Evolutionary conservation across 2,329 filamentous ascomycete genomes (phyloP).

Genomic region (Huntiella bhutanensis): DNA sequence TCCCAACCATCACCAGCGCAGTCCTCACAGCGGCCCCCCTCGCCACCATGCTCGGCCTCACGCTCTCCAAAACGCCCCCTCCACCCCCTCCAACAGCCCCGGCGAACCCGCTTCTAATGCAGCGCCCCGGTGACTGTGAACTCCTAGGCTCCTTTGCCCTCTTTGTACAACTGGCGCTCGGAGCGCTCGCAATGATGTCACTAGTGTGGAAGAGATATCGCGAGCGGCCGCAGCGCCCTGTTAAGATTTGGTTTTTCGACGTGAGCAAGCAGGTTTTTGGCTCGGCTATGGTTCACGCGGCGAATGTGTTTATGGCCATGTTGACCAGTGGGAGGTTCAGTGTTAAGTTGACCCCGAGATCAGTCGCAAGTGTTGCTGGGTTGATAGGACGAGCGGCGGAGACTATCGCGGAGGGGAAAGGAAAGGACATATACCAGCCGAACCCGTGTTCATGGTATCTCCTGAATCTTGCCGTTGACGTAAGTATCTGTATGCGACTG

Average conservation of each 20-base stretch:
- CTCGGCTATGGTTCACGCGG: slow-evolving; percentile 73
- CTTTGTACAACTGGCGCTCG: slow-evolving; percentile 72
- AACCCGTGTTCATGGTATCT: slow-evolving; percentile 97
- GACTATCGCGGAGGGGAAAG: slow-evolving; percentile 5
- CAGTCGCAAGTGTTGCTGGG: slow-evolving; percentile 20
- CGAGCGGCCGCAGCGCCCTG: slow-evolving; percentile 72
- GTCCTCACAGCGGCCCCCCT: slow-evolving; percentile 2
- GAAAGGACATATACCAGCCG: slow-evolving; percentile 43
- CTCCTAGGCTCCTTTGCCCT: slow-evolving; percentile 82
- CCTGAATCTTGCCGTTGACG: slow-evolving; percentile 84
- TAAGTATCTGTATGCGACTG: slow-evolving; percentile 31
- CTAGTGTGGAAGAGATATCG: slow-evolving; percentile 87
- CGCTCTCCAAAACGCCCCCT: slow-evolving; percentile 15
- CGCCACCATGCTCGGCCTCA: slow-evolving; percentile 15
- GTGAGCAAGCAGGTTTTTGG: slow-evolving; percentile 95
- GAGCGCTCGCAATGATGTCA: slow-evolving; percentile 61
- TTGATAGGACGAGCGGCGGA: slow-evolving; percentile 22
- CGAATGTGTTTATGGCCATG: slow-evolving; percentile 94
- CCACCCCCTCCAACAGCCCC: slow-evolving; percentile 16
- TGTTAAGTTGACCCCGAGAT: slow-evolving; percentile 35
- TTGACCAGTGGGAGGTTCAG: slow-evolving; percentile 72
- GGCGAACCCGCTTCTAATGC: slow-evolving; percentile 12
- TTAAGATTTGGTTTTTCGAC: slow-evolving; percentile 98
- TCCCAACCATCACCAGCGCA: slow-evolving; percentile 8
- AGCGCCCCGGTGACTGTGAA: slow-evolving; percentile 50